A percentile compares a stretch with the other conserved stretches of the same genome.
Evolutionary conservation across 768 basidiomycete genomes (phyloP).

Genomic region (Lyophyllum shimeji): DNA sequence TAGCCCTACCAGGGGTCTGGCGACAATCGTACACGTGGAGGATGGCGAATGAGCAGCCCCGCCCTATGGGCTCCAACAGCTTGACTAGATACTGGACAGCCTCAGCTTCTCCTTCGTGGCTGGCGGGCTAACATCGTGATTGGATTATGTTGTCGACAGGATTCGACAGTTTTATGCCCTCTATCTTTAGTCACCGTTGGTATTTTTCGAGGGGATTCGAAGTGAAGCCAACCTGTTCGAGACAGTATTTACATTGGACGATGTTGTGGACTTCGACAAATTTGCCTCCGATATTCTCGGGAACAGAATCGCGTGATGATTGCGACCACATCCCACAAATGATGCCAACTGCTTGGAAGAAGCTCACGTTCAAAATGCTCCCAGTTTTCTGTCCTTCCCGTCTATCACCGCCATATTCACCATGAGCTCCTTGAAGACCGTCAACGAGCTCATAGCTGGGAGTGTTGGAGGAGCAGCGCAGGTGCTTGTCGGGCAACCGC

Average conservation of each 20-base stretch:
- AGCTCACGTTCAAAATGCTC: not conserved
- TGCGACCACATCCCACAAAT: not conserved
- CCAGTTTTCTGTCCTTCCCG: not conserved
- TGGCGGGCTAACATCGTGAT: too few species aligned
- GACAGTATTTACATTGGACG: too few species aligned
- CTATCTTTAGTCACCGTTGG: too few species aligned
- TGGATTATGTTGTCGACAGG: too few species aligned
- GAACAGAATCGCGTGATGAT: slow-evolving; percentile 15
- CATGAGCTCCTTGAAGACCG: slow-evolving; percentile 44
- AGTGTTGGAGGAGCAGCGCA: slow-evolving; percentile 93
- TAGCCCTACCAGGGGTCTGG: slow-evolving; percentile 3
- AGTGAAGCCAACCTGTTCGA: too few species aligned
- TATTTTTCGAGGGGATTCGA: too few species aligned
- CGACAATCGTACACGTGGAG: slow-evolving; percentile 6
- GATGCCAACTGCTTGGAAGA: not conserved
- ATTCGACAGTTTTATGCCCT: too few species aligned
- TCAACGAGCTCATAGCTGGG: slow-evolving; percentile 85
- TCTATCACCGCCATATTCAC: not conserved
- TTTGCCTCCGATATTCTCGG: not conserved
- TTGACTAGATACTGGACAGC: too few species aligned
- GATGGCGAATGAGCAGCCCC: too few species aligned
- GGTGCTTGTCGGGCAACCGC: slow-evolving; percentile 90
- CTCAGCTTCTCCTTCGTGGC: too few species aligned
- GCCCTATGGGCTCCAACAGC: too few species aligned
- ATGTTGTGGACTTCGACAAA: too few species aligned